Base-by-base conservation (phyloP, 2,329 filamentous ascomycete species). In the Aphanocladium album region DNA sequence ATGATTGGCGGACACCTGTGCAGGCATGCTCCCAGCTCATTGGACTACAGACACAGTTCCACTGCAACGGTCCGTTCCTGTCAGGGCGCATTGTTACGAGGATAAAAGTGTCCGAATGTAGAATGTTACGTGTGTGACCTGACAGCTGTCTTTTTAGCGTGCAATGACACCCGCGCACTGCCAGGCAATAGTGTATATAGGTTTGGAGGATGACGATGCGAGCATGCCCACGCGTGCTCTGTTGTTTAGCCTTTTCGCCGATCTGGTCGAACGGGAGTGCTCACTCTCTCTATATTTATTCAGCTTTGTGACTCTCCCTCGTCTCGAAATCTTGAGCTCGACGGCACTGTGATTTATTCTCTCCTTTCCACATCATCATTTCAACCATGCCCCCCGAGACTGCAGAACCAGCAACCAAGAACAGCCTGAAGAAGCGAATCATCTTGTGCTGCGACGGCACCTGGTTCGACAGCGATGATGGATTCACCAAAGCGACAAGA, bases 401-500 rank as follows among this genome's bases (percentile, higher is more conserved):
- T 14, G 39, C 35, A 23, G 5, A 45, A 17, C 27, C 53, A 23
- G 5, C 1, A n/a, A 27, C 53, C 2, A n/a, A n/a, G 27, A 33
- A 33, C n/a, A 19, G 25, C 7, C 64, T 64, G 27, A 66, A 63
- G 62, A 83, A 83, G 70, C 77, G 80, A 21, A 72, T 82, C 60
- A 76, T 83, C 23, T 70, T 81, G 23, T 82, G 79, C 63, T 83
- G 80, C 65, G 80, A 83, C 66, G 80, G 80, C 19, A 83, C 80
- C 4, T 83, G 79, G 80, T 79, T 81, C 74, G 79, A 82, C 64
- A 78, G 79, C 43, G 79, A 82, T 67, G 78, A 77, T 53, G 79
- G 79, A 50, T 79, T 77, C 65, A 69, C 73, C 43, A 77, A 79
- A 66, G 69, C 74, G 2, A 71, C 70, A 16, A 60, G 76, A 11